Base-by-base conservation (phyloP, 805 yeast species). In the Ogataea philodendri region DNA sequence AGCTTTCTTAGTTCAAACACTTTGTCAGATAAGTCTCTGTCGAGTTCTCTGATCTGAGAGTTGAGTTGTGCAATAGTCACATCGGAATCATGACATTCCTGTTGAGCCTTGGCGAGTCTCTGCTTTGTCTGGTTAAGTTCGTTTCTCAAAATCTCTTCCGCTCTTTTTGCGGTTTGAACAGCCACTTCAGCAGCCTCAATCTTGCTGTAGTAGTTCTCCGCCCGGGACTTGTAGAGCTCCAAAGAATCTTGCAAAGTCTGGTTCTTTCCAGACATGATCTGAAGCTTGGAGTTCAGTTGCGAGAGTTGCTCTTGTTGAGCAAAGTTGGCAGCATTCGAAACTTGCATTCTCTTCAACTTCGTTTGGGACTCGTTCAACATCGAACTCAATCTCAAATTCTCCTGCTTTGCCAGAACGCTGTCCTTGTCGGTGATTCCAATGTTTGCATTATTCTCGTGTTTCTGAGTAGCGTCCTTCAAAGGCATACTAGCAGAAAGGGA, bases 161-260 rank as follows among this genome's bases (percentile, higher is more conserved):
- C 76, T 48, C 84, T 65, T 46, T 74, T 69, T 7, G 86, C 76
- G 28, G 77, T 70, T 34, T 72, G 66, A 2, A 83, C 75, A 5
- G 85, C 83, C 31, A 79, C 69, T 53, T 89, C 96, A 2, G 93
- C 89, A 32, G 75, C 72, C 50, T 87, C 94, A 16, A 88, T 65
- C 50, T 84, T 84, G 39, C 69, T 67, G 48, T 72, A 76, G 54
- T 85, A 83, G 42, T 80, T 83, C 22, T 84, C 89, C 21, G 94
- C 78, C 42, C 95, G 72, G 11, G 67, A 60, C 52, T 78, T 81
- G 59, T 84, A 87, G 20, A 82, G 63, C 23, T 74, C 75, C 14
- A 81, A 62, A 19, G 74, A 70, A 23, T 72, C 68, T 1, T 66
- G 55, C 19, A 86, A 61, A 19, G 85, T 81, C 2, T 55, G 50